phyloP scores from a whole-genome alignment of 106 monocot genomes.

The Acanthochlamys bracteata region DNA sequence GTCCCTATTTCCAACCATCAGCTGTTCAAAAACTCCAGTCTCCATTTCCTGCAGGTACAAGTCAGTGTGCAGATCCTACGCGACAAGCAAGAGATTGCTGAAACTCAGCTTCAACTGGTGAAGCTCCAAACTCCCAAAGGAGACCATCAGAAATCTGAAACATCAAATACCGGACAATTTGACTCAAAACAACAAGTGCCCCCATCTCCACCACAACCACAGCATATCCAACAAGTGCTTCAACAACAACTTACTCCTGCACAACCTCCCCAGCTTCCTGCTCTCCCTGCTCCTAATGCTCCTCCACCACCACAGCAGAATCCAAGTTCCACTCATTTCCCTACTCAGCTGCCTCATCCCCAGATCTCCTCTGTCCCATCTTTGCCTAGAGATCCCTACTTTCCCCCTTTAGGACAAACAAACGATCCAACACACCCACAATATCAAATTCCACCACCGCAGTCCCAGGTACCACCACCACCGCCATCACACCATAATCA shows the following conservation, averaged over 20 bases:
- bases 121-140: conserved; percentile 41
- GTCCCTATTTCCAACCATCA: too few relatives aligned
- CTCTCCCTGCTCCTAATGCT: conserved; percentile 32
- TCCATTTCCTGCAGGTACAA: conserved; percentile 44
- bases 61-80: conserved; percentile 60
- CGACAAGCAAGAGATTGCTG: conserved; percentile 67
- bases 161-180: conserved; percentile 1
- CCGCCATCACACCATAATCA: conserved; percentile 24
- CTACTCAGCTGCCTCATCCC: conserved; percentile 11
- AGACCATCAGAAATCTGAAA: conserved; percentile 17
- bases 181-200: conserved; percentile 17
- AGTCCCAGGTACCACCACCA: conserved; percentile 13
- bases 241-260: conserved; percentile 13
- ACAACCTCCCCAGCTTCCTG: conserved; percentile 16
- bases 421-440: conserved; percentile 17
- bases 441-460: conserved; percentile 16
- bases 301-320: conserved; percentile 29
- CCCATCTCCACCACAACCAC: conserved; percentile 7
- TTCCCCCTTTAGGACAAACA: conserved; percentile 19
- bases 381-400: conserved; percentile 28
- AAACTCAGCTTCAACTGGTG: conserved; percentile 53
- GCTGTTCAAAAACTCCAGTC: too few relatives aligned
- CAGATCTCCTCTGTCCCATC: conserved; percentile 37
- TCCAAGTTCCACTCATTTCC: conserved; percentile 18
- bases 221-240: conserved; percentile 9